Percentiles rank a stretch among this genome's conserved stretches.
These are phyloP conservation scores for Debaryomyces hansenii DNA, from an alignment of 805 yeast genomes.

Conservation along the genomic window DNA sequence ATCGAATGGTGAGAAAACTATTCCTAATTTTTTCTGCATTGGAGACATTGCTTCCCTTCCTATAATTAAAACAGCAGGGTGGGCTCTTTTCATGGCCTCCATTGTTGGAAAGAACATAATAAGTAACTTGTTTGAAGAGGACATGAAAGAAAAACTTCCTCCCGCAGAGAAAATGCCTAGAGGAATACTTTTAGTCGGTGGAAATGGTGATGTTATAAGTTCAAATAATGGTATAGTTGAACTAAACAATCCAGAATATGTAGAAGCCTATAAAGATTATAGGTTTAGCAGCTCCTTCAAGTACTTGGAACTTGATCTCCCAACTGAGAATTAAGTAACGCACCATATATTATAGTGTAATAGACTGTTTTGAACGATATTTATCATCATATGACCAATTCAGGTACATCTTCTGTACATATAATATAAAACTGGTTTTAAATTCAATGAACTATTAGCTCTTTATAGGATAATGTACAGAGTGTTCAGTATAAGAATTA, in stretches of 20 bases:
- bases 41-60: slow-evolving; percentile 37
- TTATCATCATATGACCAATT: too few relatives aligned
- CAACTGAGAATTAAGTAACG: too few relatives aligned
- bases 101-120: slow-evolving; percentile 22
- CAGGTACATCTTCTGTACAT: too few relatives aligned
- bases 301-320: too few relatives aligned
- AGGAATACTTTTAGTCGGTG: slow-evolving; percentile 1
- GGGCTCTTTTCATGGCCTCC: slow-evolving; percentile 28
- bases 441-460: too few relatives aligned
- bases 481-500: too few relatives aligned
- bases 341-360: too few relatives aligned
- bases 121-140: slow-evolving; percentile 11
- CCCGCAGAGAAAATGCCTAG: not conserved
- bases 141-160: slow-evolving; percentile 11
- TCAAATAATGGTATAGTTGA: not conserved
- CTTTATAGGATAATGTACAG: too few relatives aligned
- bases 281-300: too few relatives aligned
- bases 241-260: not conserved
- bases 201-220: not conserved
- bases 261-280: not conserved
- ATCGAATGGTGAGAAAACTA: slow-evolving; percentile 9
- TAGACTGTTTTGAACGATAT: too few relatives aligned
- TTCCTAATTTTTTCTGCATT: slow-evolving; percentile 30
- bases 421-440: too few relatives aligned
- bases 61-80: slow-evolving; percentile 44